Percentiles rank a stretch among this genome's conserved stretches.
These are phyloP conservation scores for Solanum ahanhuiri DNA, from an alignment of 257 asterid genomes.

Conservation along the genomic window DNA sequence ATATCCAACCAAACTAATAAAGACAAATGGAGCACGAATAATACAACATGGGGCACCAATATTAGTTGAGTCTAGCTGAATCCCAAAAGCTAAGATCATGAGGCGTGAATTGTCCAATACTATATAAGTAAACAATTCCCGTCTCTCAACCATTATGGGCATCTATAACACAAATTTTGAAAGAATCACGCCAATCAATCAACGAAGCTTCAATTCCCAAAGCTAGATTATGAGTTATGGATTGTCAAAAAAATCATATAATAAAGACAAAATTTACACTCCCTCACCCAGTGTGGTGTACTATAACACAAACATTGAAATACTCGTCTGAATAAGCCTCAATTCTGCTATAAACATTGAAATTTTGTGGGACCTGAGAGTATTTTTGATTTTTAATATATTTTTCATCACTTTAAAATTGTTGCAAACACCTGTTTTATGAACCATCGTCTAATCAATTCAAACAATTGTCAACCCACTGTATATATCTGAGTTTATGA, in stretches of 20 bases:
- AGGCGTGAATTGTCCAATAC: background rate
- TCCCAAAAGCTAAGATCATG: background rate
- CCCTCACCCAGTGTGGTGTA: background rate
- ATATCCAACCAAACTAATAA: background rate
- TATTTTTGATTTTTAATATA: too few relatives aligned
- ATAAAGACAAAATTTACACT: background rate
- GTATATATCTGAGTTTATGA: background rate
- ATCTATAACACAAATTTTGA: background rate
- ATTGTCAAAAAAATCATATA: background rate
- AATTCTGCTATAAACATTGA: background rate
- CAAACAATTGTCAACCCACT: background rate
- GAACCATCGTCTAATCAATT: background rate
- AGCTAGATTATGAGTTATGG: background rate
- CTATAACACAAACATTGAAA: background rate
- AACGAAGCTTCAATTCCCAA: background rate
- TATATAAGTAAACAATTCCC: background rate
- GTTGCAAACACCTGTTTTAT: background rate
- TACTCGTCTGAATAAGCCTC: too few relatives aligned
- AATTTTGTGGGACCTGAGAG: background rate
- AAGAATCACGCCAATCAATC: background rate
- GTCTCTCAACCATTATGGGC: background rate
- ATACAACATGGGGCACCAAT: background rate
- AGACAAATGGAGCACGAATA: background rate
- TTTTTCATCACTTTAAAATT: background rate
- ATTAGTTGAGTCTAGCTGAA: background rate